Evolutionary conservation across 306 rosid species (phyloP).

Genomic region (Prunus dulcis): DNA sequence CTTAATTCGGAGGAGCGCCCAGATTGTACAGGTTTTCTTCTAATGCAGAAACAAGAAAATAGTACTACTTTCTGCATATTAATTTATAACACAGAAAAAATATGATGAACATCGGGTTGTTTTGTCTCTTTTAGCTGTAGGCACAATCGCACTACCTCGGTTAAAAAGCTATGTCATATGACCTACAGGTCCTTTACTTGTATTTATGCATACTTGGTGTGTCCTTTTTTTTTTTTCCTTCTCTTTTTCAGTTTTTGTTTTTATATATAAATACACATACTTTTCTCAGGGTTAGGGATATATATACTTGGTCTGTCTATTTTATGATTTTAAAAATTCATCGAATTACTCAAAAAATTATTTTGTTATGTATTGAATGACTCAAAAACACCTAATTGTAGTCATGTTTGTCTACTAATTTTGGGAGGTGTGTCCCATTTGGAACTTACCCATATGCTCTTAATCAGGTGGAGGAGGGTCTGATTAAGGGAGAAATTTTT

Average conservation of each 20-base stretch:
- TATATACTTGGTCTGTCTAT: slow-evolving; percentile 33
- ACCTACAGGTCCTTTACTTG: slow-evolving; percentile 39
- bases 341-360: slow-evolving; percentile 51
- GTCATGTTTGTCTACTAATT: slow-evolving; percentile 50
- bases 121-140: slow-evolving; percentile 26
- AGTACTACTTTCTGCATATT: background rate
- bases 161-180: slow-evolving; percentile 40
- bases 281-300: background rate
- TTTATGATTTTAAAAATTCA: slow-evolving; percentile 27
- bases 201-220: slow-evolving; percentile 30
- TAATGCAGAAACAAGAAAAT: background rate
- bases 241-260: slow-evolving; percentile 8
- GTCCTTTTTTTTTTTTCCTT: background rate
- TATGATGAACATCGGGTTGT: slow-evolving; percentile 14
- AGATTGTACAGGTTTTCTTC: background rate
- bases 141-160: slow-evolving; percentile 36
- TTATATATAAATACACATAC: background rate
- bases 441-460: slow-evolving; percentile 36
- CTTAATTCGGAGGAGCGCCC: background rate
- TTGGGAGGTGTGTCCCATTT: slow-evolving; percentile 52
- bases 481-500: background rate
- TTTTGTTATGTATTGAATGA: slow-evolving; percentile 50
- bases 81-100: background rate
- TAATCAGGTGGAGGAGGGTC: slow-evolving; percentile 34
- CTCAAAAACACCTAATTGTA: slow-evolving; percentile 75